A percentile compares a stretch with the other conserved stretches of the same genome.
phyloP scores from a whole-genome alignment of 1,284 basidiomycete genomes.

The Apiotrichum akiyoshidainum region DNA sequence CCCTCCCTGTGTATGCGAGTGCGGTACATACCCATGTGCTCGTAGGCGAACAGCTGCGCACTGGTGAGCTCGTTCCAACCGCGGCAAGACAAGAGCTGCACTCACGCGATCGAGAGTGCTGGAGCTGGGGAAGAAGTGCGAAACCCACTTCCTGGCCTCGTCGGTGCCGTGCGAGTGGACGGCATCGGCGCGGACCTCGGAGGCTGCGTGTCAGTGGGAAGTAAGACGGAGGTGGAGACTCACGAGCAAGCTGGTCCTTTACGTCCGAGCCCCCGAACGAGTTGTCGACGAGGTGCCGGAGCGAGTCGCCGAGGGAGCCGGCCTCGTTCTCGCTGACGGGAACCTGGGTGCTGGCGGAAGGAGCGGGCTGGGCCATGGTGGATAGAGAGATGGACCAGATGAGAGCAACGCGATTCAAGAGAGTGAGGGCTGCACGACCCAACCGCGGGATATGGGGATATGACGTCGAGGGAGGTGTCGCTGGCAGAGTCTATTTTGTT shows the following conservation, averaged over 20 bases:
- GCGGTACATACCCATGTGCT: conserved; percentile 43
- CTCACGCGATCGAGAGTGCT: conserved; percentile 42
- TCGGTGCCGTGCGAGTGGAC: conserved; percentile 30
- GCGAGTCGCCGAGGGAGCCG: conserved; percentile 34
- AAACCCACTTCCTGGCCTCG: conserved; percentile 32
- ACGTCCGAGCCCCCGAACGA: conserved; percentile 5
- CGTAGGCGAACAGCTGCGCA: conserved; percentile 41
- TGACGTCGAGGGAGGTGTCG: too few species aligned
- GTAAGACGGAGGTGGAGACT: too few species aligned
- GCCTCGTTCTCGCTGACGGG: conserved; percentile 4
- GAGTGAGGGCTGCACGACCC: too few species aligned
- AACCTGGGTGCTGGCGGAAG: too few species aligned
- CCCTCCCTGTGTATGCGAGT: background rate
- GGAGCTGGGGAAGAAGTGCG: conserved; percentile 39
- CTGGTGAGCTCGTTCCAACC: background rate
- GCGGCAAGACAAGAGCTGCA: background rate
- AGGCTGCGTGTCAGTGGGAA: too few species aligned
- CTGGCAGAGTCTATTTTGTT: too few species aligned
- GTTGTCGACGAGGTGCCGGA: conserved; percentile 34
- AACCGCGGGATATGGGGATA: too few species aligned
- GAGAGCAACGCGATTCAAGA: too few species aligned
- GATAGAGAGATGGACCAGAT: too few species aligned
- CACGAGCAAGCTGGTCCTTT: too few species aligned
- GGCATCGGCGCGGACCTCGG: conserved; percentile 23
- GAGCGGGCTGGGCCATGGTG: too few species aligned